Conservation (phyloP, 148 eudicot genomes). For the Rhododendron ovatum region DNA sequence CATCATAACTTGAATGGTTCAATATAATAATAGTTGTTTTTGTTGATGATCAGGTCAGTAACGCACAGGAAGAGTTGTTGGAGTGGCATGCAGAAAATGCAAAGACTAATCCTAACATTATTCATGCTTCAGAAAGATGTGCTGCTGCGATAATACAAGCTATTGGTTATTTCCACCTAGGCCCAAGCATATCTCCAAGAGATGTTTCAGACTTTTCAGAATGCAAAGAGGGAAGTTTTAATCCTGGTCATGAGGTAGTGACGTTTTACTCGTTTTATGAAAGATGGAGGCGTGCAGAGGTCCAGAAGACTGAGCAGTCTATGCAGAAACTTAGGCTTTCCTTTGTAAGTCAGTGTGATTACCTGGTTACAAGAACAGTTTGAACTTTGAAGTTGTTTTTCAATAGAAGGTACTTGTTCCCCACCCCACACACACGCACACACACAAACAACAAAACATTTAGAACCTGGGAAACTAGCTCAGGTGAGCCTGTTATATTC, state of each 20-base stretch:
- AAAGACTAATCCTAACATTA: background rate
- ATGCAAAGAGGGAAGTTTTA: background rate
- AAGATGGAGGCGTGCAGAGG: background rate
- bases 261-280: background rate
- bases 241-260: background rate
- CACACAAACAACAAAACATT: too few relatives aligned
- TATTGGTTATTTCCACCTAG: background rate
- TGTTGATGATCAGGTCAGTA: conserved; percentile 5
- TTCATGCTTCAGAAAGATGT: conserved; percentile 2
- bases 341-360: conserved; percentile 34
- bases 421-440: background rate
- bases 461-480: background rate
- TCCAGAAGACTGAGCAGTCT: background rate
- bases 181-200: background rate
- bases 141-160: background rate
- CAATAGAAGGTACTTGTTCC: background rate
- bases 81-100: background rate
- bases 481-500: background rate
- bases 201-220: background rate
- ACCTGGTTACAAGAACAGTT: background rate
- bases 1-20: background rate
- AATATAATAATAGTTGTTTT: background rate
- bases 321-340: conserved; percentile 28
- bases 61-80: conserved; percentile 1
- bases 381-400: background rate